Conservation (phyloP, 148 eudicot species). For the Camellia sinensis region DNA sequence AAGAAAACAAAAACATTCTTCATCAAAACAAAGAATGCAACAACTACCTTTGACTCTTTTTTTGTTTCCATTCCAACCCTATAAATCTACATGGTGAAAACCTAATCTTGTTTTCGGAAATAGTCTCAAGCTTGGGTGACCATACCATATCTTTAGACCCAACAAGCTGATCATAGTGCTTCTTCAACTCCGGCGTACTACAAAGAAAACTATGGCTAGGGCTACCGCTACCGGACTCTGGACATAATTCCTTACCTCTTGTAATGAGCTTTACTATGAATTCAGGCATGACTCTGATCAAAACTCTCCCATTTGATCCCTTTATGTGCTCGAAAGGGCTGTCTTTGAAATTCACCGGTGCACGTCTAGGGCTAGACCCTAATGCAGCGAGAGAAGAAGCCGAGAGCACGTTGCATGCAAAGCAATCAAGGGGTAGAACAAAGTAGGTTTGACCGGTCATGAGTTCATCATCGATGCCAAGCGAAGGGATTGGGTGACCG, state of each 20-base stretch:
- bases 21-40: background rate
- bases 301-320: constrained; percentile 57
- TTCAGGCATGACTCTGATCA: constrained; percentile 69
- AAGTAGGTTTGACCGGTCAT: constrained; percentile 57
- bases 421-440: constrained; percentile 64
- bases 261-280: constrained; percentile 48
- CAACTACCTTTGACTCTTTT: constrained; percentile 13
- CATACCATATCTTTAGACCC: constrained; percentile 56
- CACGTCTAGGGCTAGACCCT: constrained; percentile 22
- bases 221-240: background rate
- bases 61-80: constrained; percentile 50
- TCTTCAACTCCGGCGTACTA: constrained; percentile 81
- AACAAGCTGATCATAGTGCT: constrained; percentile 63
- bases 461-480: constrained; percentile 57
- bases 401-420: constrained; percentile 44
- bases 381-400: constrained; percentile 49
- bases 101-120: constrained; percentile 56
- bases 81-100: constrained; percentile 55
- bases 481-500: constrained; percentile 64
- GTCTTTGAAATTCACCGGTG: constrained; percentile 25
- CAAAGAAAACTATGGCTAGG: constrained; percentile 21
- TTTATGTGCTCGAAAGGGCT: constrained; percentile 66
- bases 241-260: constrained; percentile 16
- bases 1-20: background rate
- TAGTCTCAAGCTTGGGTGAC: constrained; percentile 81